Conservation (phyloP, 2,329 filamentous ascomycete genomes). For the Xylaria sp. region DNA sequence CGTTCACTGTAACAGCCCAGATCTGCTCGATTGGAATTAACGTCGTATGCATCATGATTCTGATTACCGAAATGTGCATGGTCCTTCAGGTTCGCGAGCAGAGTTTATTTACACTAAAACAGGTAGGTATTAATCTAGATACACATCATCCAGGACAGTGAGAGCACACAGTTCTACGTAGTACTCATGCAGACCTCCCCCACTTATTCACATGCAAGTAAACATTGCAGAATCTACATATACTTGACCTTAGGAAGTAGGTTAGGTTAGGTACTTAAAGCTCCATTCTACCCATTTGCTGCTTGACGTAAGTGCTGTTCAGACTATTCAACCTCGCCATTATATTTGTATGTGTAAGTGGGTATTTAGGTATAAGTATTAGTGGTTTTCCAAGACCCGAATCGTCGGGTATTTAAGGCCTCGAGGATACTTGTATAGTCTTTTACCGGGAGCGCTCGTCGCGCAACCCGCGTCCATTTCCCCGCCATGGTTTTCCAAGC, state of each 20-base stretch:
- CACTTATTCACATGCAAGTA: conserved; percentile 13
- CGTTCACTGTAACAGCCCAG: not conserved
- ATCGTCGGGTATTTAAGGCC: not conserved
- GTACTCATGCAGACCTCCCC: not conserved
- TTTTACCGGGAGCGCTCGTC: conserved; percentile 18
- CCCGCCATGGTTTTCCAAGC: conserved; percentile 30
- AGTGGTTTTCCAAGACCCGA: not conserved
- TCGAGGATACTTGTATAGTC: not conserved
- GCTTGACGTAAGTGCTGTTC: too few species aligned
- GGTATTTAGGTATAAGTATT: too few species aligned
- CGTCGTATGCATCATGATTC: not conserved
- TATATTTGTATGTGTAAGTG: not conserved
- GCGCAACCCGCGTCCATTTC: conserved; percentile 29
- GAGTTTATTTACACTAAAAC: too few species aligned
- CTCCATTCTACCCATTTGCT: too few species aligned
- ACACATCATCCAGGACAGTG: too few species aligned
- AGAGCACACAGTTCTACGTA: too few species aligned
- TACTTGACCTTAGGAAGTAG: not conserved
- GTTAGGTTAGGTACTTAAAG: too few species aligned
- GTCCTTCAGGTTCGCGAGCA: not conserved
- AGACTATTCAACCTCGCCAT: not conserved
- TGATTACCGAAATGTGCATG: conserved; percentile 6
- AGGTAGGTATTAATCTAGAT: too few species aligned
- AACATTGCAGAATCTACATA: not conserved
- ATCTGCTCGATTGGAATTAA: not conserved